Conservation (phyloP, 2,329 filamentous ascomycete species). For the Calonectria hawksworthii region DNA sequence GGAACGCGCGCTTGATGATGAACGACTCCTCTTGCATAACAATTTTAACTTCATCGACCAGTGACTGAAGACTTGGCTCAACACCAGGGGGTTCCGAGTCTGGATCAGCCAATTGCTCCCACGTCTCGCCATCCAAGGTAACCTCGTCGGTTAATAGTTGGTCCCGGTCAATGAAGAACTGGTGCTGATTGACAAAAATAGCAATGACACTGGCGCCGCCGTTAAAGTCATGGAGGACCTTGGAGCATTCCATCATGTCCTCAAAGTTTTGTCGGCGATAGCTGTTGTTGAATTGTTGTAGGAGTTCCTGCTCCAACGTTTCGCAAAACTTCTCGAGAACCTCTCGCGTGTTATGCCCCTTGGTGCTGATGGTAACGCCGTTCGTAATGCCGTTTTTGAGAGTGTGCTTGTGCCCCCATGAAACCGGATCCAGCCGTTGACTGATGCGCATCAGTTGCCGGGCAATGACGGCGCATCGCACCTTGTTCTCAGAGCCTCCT, state of each 20-base stretch:
- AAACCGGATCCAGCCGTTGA: slow-evolving; percentile 85
- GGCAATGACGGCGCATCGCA: slow-evolving; percentile 93
- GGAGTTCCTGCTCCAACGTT: slow-evolving; percentile 91
- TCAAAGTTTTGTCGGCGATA: slow-evolving; percentile 96
- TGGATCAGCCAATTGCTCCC: slow-evolving; percentile 94
- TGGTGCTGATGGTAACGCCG: slow-evolving; percentile 54
- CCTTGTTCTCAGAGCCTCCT: slow-evolving; percentile 90
- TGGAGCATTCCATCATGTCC: slow-evolving; percentile 97
- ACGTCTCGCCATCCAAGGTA: slow-evolving; percentile 79
- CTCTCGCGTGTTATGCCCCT: slow-evolving; percentile 80
- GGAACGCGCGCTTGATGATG: slow-evolving; percentile 96
- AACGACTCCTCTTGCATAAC: slow-evolving; percentile 97
- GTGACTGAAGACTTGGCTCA: slow-evolving; percentile 90
- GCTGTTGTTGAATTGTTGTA: slow-evolving; percentile 98
- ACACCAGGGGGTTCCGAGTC: slow-evolving; percentile 93
- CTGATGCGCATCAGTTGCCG: slow-evolving; percentile 95
- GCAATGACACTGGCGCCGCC: slow-evolving; percentile 96
- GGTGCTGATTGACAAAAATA: slow-evolving; percentile 97
- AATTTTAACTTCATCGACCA: slow-evolving; percentile 94
- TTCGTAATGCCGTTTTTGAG: slow-evolving; percentile 65
- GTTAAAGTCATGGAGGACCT: slow-evolving; percentile 95
- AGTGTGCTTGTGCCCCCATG: slow-evolving; percentile 77
- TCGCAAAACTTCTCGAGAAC: slow-evolving; percentile 98
- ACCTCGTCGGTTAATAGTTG: slow-evolving; percentile 93
- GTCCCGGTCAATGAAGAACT: slow-evolving; percentile 98